Conservation (phyloP, 805 yeast genomes). For the Candida oleophila region DNA sequence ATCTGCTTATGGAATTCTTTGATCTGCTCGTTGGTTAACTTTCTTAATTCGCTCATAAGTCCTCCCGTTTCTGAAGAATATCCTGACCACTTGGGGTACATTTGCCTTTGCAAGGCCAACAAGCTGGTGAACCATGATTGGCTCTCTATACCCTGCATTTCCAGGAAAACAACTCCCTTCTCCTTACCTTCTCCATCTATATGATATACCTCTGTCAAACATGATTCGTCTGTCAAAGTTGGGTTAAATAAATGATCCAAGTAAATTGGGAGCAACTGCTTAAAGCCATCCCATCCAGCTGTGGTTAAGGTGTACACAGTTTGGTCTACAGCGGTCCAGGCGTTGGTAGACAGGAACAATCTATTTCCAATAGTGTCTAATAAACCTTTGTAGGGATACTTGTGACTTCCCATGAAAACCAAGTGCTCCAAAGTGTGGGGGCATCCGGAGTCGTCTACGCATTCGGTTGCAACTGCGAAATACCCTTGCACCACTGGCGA, state of each 20-base stretch:
- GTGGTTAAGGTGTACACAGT: slow-evolving; percentile 89
- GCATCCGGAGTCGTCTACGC: slow-evolving; percentile 80
- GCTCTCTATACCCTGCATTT: slow-evolving; percentile 91
- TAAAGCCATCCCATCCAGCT: slow-evolving; percentile 97
- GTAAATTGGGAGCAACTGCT: slow-evolving; percentile 78
- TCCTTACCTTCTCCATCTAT: slow-evolving; percentile 88
- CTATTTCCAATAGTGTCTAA: slow-evolving; percentile 83
- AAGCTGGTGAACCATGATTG: slow-evolving; percentile 68
- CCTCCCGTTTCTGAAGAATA: slow-evolving; percentile 96
- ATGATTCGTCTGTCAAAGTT: slow-evolving; percentile 84
- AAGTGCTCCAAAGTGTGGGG: slow-evolving; percentile 96
- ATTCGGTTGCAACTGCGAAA: slow-evolving; percentile 94
- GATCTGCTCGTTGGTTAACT: slow-evolving; percentile 70
- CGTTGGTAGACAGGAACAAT: slow-evolving; percentile 84
- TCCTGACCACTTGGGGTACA: slow-evolving; percentile 64
- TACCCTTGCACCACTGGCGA: slow-evolving; percentile 92
- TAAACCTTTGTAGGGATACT: slow-evolving; percentile 88
- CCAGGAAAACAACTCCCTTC: slow-evolving; percentile 95
- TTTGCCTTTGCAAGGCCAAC: slow-evolving; percentile 56
- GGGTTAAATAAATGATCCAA: slow-evolving; percentile 85
- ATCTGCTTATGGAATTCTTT: slow-evolving; percentile 66
- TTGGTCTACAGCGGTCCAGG: slow-evolving; percentile 96
- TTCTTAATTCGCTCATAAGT: slow-evolving; percentile 69
- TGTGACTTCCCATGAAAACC: slow-evolving; percentile 89
- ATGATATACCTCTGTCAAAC: slow-evolving; percentile 92